These are phyloP conservation scores for Coccomyxa sp. DNA, from an alignment of 139 green algal species.

Conservation along the genomic window DNA sequence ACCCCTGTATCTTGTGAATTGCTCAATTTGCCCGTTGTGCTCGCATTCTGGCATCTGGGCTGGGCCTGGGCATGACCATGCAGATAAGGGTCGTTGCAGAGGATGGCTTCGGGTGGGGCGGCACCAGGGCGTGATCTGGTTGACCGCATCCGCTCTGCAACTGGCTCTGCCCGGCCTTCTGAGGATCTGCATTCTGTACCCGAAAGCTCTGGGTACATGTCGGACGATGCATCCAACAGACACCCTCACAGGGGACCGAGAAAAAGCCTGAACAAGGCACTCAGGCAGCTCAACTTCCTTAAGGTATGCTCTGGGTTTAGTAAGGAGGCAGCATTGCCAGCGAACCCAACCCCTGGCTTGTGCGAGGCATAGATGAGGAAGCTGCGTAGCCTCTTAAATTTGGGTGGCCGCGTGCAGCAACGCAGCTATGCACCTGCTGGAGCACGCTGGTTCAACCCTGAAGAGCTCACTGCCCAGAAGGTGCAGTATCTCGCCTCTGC, in stretches of 20 bases:
- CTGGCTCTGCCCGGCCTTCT: neutral
- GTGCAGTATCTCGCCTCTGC: too few relatives aligned
- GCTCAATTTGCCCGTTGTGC: too few relatives aligned
- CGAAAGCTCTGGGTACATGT: neutral
- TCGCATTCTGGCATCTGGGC: too few relatives aligned
- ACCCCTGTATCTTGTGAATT: too few relatives aligned
- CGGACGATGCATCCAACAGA: neutral
- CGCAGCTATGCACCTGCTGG: neutral
- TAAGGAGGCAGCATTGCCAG: too few relatives aligned
- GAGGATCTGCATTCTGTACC: neutral
- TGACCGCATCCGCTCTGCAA: too few relatives aligned
- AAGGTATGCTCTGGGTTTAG: neutral
- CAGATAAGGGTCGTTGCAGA: neutral
- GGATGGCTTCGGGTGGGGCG: neutral
- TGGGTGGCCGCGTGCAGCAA: neutral
- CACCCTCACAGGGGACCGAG: neutral
- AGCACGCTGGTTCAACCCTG: slow-evolving; percentile 28
- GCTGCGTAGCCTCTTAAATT: neutral
- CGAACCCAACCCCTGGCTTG: neutral
- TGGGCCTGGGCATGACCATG: too few relatives aligned
- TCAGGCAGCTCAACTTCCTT: neutral
- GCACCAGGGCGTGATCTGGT: neutral
- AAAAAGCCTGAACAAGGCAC: neutral
- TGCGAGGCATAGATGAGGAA: neutral
- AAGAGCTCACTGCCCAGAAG: slow-evolving; percentile 26